These are phyloP conservation scores for Hysterangium stoloniferum DNA, from an alignment of 768 basidiomycete genomes.

Conservation along the genomic window DNA sequence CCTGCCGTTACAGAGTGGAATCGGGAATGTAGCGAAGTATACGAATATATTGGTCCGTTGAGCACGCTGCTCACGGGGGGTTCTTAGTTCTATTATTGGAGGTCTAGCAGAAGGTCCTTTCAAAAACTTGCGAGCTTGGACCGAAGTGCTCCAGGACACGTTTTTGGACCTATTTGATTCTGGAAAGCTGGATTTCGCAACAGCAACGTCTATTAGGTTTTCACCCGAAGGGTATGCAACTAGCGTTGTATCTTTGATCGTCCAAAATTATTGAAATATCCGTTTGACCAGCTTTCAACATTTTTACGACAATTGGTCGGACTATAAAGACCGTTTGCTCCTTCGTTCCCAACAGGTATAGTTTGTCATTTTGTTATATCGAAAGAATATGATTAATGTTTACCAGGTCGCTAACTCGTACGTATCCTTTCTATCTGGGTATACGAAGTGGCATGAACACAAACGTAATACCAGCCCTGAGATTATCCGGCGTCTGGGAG, in stretches of 20 bases:
- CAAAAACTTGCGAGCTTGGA: slow-evolving; percentile 21
- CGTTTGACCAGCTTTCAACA: neutral
- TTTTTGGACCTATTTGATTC: slow-evolving; percentile 26
- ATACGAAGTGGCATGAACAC: neutral
- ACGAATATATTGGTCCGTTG: neutral
- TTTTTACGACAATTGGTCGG: neutral
- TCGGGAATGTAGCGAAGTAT: slow-evolving; percentile 17
- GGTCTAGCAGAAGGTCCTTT: slow-evolving; percentile 17
- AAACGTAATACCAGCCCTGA: slow-evolving; percentile 16
- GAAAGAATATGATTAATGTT: neutral
- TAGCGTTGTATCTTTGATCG: too few species aligned
- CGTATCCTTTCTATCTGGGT: neutral
- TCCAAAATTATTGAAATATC: too few species aligned
- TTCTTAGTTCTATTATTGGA: slow-evolving; percentile 20
- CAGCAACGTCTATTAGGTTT: slow-evolving; percentile 27
- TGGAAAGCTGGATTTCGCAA: slow-evolving; percentile 28
- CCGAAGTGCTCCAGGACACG: slow-evolving; percentile 17
- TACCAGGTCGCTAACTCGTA: neutral
- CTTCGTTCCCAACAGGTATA: neutral
- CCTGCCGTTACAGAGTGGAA: slow-evolving; percentile 21
- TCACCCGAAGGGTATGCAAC: slow-evolving; percentile 12
- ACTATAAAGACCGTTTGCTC: neutral
- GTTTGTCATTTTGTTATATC: neutral
- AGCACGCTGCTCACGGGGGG: neutral
- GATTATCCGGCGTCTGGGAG: slow-evolving; percentile 23